These are phyloP conservation scores for Ophiosphaerella herpotricha DNA, from an alignment of 2,329 filamentous ascomycete genomes.

Conservation along the genomic window DNA sequence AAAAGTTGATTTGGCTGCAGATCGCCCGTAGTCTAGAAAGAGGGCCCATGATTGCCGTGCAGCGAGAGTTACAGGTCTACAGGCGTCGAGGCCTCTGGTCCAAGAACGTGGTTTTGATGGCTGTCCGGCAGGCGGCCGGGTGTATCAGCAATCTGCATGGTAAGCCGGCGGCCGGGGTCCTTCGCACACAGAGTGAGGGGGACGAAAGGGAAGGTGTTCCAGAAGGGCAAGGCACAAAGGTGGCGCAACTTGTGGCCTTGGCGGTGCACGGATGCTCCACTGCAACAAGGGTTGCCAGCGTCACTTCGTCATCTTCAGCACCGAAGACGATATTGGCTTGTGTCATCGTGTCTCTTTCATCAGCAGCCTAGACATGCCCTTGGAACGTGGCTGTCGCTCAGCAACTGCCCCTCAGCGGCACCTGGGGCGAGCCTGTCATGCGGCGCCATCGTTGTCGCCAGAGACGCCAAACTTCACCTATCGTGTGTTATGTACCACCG, in stretches of 20 bases:
- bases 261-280: slow-evolving; percentile 21
- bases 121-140: slow-evolving; percentile 1
- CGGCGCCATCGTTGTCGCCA: slow-evolving; percentile 8
- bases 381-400: slow-evolving; percentile 29
- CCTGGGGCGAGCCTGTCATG: slow-evolving; percentile 19
- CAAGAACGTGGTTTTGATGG: slow-evolving; percentile 21
- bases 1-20: slow-evolving; percentile 24
- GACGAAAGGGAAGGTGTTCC: slow-evolving; percentile 5
- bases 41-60: slow-evolving; percentile 25
- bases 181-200: slow-evolving; percentile 2
- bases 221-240: slow-evolving; percentile 11
- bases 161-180: slow-evolving; percentile 2
- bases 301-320: slow-evolving; percentile 34
- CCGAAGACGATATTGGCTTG: slow-evolving; percentile 33
- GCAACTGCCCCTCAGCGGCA: slow-evolving; percentile 12
- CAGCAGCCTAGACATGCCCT: slow-evolving; percentile 11
- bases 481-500: slow-evolving; percentile 10
- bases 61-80: slow-evolving; percentile 7
- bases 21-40: slow-evolving; percentile 30
- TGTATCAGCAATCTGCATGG: slow-evolving; percentile 12
- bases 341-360: slow-evolving; percentile 29
- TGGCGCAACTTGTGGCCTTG: slow-evolving; percentile 11
- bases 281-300: slow-evolving; percentile 26
- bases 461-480: slow-evolving; percentile 10
- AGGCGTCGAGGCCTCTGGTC: slow-evolving; percentile 8